Conservation (phyloP, 1,139 yeast genomes). For the Yamadazyma membranifaciens region DNA sequence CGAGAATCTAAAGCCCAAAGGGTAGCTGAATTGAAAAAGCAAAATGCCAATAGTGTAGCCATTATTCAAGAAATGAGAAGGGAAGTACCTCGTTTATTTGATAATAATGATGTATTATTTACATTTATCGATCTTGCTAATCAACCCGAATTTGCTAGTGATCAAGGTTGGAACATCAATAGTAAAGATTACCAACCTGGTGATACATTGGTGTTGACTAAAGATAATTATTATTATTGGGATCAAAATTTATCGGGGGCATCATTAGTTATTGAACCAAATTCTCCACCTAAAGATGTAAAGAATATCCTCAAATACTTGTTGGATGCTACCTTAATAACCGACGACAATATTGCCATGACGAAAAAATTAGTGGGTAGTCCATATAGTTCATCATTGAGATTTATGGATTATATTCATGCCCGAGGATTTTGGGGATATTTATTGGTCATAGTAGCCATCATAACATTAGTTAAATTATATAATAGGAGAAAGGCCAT, state of each 20-base stretch:
- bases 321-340: slow-evolving; percentile 27
- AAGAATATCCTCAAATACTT: slow-evolving; percentile 30
- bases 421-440: slow-evolving; percentile 47
- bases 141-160: slow-evolving; percentile 27
- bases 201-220: slow-evolving; percentile 32
- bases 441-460: slow-evolving; percentile 17
- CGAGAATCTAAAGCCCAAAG: slow-evolving; percentile 43
- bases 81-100: slow-evolving; percentile 46
- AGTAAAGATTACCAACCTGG: slow-evolving; percentile 41
- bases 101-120: slow-evolving; percentile 43
- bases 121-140: slow-evolving; percentile 54
- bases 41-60: slow-evolving; percentile 38
- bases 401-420: slow-evolving; percentile 46
- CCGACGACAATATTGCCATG: slow-evolving; percentile 10
- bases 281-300: slow-evolving; percentile 26
- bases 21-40: slow-evolving; percentile 42
- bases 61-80: slow-evolving; percentile 48
- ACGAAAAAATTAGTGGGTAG: slow-evolving; percentile 37
- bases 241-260: slow-evolving; percentile 29
- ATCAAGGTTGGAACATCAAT: slow-evolving; percentile 43
- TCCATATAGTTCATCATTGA: slow-evolving; percentile 39
- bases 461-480: slow-evolving; percentile 10
- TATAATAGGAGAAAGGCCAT: slow-evolving; percentile 5
- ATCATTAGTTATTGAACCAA: slow-evolving; percentile 18
- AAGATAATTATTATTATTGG: slow-evolving; percentile 34